These are phyloP conservation scores for Orbilia javanica DNA, from an alignment of 2,329 filamentous ascomycete genomes.

Conservation along the genomic window DNA sequence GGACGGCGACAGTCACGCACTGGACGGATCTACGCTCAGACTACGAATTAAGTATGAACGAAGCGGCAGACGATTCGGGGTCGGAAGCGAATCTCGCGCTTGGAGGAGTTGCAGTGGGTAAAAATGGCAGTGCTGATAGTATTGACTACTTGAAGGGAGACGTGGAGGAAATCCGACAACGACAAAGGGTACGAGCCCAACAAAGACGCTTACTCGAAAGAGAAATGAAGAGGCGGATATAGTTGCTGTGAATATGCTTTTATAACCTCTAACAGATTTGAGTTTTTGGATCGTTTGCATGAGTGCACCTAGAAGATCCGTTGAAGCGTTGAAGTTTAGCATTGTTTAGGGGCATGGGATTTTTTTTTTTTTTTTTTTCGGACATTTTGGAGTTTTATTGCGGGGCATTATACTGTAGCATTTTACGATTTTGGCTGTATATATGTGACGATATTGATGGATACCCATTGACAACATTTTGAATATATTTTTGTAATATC, in stretches of 20 bases:
- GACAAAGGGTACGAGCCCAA: slow-evolving; percentile 40
- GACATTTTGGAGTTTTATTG: slow-evolving; percentile 36
- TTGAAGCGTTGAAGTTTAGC: neutral
- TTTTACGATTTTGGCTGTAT: slow-evolving; percentile 9
- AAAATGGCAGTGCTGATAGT: slow-evolving; percentile 34
- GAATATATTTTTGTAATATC: slow-evolving; percentile 12
- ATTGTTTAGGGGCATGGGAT: slow-evolving; percentile 5
- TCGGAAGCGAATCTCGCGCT: slow-evolving; percentile 34
- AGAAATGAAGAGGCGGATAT: slow-evolving; percentile 60
- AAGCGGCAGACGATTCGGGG: slow-evolving; percentile 26
- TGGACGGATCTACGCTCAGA: slow-evolving; percentile 52
- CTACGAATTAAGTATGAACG: slow-evolving; percentile 54
- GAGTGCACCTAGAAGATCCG: neutral
- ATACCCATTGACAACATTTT: slow-evolving; percentile 46
- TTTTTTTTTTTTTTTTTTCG: too few relatives aligned
- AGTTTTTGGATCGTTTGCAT: neutral
- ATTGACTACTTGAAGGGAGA: slow-evolving; percentile 38
- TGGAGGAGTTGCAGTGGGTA: slow-evolving; percentile 13
- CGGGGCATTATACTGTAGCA: slow-evolving; percentile 16
- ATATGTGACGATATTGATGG: slow-evolving; percentile 50
- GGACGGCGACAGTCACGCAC: slow-evolving; percentile 24
- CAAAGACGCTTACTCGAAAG: slow-evolving; percentile 48
- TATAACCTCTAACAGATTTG: neutral
- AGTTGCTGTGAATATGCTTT: neutral
- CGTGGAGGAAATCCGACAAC: slow-evolving; percentile 45